phyloP scores from a whole-genome alignment of 2,329 filamentous ascomycete genomes.

The Scytalidium lignicola region DNA sequence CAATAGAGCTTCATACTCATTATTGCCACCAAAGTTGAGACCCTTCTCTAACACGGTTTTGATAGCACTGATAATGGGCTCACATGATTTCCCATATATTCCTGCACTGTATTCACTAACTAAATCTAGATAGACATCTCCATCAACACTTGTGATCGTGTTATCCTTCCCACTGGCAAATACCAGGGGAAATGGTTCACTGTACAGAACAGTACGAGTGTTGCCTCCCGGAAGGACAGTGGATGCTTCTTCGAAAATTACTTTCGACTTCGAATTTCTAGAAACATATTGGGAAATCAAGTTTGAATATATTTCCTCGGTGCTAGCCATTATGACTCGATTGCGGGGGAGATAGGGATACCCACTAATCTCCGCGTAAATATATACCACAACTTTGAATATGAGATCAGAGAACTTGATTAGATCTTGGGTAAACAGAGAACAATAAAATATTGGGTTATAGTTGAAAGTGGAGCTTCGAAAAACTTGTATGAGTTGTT shows the following conservation, averaged over 20 bases:
- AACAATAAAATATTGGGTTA: no score
- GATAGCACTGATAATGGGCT: conserved; percentile 46
- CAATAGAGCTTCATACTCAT: conserved; percentile 43
- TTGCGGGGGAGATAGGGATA: no score
- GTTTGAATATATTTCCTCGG: neutral
- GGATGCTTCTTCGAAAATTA: conserved; percentile 2
- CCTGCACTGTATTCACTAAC: conserved; percentile 60
- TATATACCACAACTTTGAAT: no score
- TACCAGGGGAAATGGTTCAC: conserved; percentile 10
- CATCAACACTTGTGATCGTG: conserved; percentile 17
- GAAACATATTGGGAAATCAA: neutral
- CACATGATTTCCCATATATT: conserved; percentile 61
- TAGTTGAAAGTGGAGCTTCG: no score
- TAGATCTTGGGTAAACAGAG: no score
- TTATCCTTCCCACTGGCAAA: conserved; percentile 8
- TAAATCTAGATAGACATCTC: conserved; percentile 48
- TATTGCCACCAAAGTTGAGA: conserved; percentile 52
- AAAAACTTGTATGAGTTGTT: no score
- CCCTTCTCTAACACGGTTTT: conserved; percentile 34
- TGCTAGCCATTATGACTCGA: neutral
- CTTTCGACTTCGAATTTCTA: neutral
- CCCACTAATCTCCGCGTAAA: no score
- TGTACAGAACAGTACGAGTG: conserved; percentile 11
- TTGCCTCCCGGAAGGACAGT: conserved; percentile 11
- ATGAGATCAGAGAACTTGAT: no score